Evolutionary conservation across 257 asterid genomes (phyloP).

Genomic region (Anisodus tanguticus): DNA sequence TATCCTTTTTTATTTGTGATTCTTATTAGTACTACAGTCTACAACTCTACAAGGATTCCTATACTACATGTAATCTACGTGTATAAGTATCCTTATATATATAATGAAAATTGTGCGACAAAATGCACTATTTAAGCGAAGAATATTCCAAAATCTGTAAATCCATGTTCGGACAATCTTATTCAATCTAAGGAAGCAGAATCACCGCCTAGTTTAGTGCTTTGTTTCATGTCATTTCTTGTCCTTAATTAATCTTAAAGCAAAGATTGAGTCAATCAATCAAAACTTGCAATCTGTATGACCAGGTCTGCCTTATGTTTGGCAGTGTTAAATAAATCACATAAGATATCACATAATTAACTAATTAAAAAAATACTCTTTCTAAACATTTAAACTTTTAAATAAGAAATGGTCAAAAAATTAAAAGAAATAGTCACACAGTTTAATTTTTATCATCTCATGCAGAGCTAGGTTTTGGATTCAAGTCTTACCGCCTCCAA

Average conservation of each 20-base stretch:
- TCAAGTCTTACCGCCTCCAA: too few relatives aligned
- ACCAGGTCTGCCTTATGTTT: not conserved
- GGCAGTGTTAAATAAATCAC: not conserved
- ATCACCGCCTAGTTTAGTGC: constrained; percentile 3
- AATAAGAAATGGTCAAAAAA: too few relatives aligned
- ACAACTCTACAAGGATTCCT: not conserved
- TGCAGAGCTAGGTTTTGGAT: too few relatives aligned
- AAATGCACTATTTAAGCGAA: too few relatives aligned
- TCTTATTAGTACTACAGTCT: not conserved
- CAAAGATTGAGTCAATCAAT: not conserved
- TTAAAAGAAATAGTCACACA: too few relatives aligned
- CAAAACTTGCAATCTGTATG: not conserved
- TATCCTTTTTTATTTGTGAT: not conserved
- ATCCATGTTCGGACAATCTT: constrained; percentile 21
- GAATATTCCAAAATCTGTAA: not conserved
- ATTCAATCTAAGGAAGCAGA: constrained; percentile 3
- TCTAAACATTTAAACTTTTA: too few relatives aligned
- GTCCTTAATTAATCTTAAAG: not conserved
- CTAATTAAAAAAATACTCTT: too few relatives aligned
- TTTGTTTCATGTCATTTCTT: not conserved
- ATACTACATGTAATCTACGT: not conserved
- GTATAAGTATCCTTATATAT: not conserved
- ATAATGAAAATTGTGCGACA: not conserved
- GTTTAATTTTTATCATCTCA: too few relatives aligned
- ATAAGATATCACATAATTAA: too few relatives aligned